These are phyloP conservation scores for Tolypocladium pustulatum DNA, from an alignment of 2,329 filamentous ascomycete genomes.

Conservation along the genomic window DNA sequence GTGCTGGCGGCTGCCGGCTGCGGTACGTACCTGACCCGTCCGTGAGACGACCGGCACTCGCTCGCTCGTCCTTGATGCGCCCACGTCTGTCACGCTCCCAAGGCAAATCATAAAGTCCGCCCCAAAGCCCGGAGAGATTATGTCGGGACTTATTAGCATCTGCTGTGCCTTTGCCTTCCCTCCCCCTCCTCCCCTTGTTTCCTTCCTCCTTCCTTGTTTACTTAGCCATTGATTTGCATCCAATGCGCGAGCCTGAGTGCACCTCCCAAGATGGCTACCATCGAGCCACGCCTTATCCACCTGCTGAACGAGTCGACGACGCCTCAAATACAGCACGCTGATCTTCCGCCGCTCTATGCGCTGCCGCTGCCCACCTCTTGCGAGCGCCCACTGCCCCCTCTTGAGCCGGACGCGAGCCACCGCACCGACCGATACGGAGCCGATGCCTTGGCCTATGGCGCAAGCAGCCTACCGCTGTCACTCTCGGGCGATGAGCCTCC, in stretches of 20 bases:
- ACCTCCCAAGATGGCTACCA: constrained; percentile 46
- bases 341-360: constrained; percentile 44
- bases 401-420: constrained; percentile 38
- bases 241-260: constrained; percentile 15
- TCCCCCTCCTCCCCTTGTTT: neutral
- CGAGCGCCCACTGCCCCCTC: constrained; percentile 37
- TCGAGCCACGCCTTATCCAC: constrained; percentile 57
- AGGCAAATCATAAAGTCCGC: neutral
- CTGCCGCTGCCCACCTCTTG: constrained; percentile 30
- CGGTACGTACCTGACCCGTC: neutral
- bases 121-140: neutral
- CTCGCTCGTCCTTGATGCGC: neutral
- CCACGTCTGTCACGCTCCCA: neutral
- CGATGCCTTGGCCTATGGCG: constrained; percentile 8
- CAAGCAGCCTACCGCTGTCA: constrained; percentile 5
- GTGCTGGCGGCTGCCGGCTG: neutral
- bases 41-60: neutral
- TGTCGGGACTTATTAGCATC: neutral
- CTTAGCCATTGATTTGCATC: constrained; percentile 10
- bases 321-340: constrained; percentile 36
- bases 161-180: neutral
- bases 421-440: constrained; percentile 23
- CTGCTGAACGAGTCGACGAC: constrained; percentile 47
- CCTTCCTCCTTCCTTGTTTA: neutral
- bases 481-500: constrained; percentile 11